These are phyloP conservation scores for Amphibolis antarctica DNA, from an alignment of 106 monocot genomes.

Conservation along the genomic window DNA sequence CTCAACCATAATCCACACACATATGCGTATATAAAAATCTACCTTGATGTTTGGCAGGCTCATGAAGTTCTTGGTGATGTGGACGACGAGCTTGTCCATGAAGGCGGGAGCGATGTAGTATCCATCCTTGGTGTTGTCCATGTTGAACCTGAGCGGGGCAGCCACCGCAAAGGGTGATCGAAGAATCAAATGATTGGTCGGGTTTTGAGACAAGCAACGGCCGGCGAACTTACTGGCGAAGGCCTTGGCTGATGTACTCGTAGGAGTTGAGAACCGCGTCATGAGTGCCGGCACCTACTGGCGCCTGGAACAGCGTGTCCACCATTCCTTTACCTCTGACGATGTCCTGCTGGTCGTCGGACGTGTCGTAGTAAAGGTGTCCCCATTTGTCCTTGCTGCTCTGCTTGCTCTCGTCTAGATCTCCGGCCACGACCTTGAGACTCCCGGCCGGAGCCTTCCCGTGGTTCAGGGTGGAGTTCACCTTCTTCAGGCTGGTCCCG, in stretches of 20 bases:
- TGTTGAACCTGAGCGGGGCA: conserved; percentile 21
- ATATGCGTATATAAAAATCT: not conserved
- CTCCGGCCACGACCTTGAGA: conserved; percentile 55
- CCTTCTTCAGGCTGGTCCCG: conserved; percentile 58
- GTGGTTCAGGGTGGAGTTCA: conserved; percentile 21
- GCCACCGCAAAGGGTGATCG: not conserved
- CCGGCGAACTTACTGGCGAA: conserved; percentile 27
- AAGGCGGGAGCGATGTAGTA: conserved; percentile 88
- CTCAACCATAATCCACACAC: too few species aligned
- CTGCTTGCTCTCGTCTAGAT: conserved; percentile 71
- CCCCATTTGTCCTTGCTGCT: conserved; percentile 52
- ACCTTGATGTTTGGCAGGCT: conserved; percentile 92
- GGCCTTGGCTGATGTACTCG: conserved; percentile 89
- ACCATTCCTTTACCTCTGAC: conserved; percentile 81
- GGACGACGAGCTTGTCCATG: conserved; percentile 97
- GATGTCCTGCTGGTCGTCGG: conserved; percentile 97
- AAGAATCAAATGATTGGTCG: not conserved
- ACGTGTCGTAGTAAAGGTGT: conserved; percentile 45
- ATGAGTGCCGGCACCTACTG: conserved; percentile 74
- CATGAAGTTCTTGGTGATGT: conserved; percentile 96
- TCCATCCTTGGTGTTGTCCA: conserved; percentile 79
- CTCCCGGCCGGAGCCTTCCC: conserved; percentile 34
- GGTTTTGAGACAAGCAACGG: not conserved
- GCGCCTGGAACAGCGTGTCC: conserved; percentile 81
- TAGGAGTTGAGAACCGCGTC: conserved; percentile 62